Conservation (phyloP, 345 rosid genomes). For the Cardiospermum halicacabum region DNA sequence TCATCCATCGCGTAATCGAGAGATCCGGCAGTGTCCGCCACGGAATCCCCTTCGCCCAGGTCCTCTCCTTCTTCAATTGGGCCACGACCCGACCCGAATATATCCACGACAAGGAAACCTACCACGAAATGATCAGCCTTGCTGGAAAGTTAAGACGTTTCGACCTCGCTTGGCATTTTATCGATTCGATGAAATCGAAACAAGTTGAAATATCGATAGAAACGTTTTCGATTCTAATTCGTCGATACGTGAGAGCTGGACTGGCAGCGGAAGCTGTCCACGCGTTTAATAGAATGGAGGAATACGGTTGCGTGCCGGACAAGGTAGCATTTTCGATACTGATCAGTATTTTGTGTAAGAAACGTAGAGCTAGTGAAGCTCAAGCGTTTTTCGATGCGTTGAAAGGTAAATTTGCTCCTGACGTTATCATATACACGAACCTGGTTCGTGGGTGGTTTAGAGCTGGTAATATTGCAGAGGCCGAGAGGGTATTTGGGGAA, state of each 20-base stretch:
- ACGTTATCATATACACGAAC: constrained; percentile 72
- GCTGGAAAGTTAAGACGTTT: constrained; percentile 78
- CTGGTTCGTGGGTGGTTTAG: constrained; percentile 87
- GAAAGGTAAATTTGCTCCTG: constrained; percentile 60
- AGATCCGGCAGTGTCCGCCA: constrained; percentile 65
- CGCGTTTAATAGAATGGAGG: constrained; percentile 92
- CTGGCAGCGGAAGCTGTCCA: constrained; percentile 84
- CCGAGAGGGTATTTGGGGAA: constrained; percentile 70
- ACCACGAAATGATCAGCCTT: constrained; percentile 82
- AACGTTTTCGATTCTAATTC: constrained; percentile 64
- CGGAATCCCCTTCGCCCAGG: constrained; percentile 69
- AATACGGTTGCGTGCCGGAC: constrained; percentile 73
- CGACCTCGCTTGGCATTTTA: constrained; percentile 70
- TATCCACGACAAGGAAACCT: constrained; percentile 46
- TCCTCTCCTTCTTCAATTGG: constrained; percentile 88
- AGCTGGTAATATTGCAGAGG: constrained; percentile 59
- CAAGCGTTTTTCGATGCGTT: constrained; percentile 67
- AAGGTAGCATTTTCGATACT: constrained; percentile 67
- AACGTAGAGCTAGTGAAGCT: constrained; percentile 77
- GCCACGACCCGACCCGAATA: constrained; percentile 37
- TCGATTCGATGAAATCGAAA: constrained; percentile 66
- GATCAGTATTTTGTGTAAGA: constrained; percentile 58
- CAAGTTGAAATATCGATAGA: constrained; percentile 43
- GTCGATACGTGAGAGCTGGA: constrained; percentile 89
- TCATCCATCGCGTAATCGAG: constrained; percentile 53